phyloP scores from a whole-genome alignment of 1,284 basidiomycete genomes.

The Heterobasidion parviporum region DNA sequence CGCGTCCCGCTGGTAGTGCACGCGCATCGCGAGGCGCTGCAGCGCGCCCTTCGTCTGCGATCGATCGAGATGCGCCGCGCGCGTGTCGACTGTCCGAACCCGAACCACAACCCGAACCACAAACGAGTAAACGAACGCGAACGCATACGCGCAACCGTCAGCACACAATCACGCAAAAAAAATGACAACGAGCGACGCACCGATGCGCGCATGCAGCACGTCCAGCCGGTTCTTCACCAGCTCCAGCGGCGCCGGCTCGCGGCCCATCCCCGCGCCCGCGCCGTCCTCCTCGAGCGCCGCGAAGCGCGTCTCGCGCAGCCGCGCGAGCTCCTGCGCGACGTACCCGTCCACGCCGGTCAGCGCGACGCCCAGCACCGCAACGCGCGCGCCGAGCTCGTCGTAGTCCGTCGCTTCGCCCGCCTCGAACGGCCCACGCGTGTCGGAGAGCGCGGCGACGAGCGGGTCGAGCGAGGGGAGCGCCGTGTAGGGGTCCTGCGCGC shows the following conservation, averaged over 20 bases:
- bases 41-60: slow-evolving; percentile 59
- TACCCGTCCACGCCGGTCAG: slow-evolving; percentile 52
- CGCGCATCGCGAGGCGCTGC: slow-evolving; percentile 52
- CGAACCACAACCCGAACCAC: neutral
- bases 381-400: slow-evolving; percentile 47
- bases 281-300: neutral
- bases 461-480: slow-evolving; percentile 36
- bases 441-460: slow-evolving; percentile 26
- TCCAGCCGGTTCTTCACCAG: slow-evolving; percentile 39
- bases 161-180: neutral
- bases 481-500: slow-evolving; percentile 23
- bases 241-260: slow-evolving; percentile 31
- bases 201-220: slow-evolving; percentile 49
- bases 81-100: slow-evolving; percentile 47
- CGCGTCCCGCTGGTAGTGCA: slow-evolving; percentile 50
- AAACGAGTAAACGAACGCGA: neutral
- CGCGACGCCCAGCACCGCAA: slow-evolving; percentile 46
- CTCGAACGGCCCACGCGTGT: slow-evolving; percentile 6
- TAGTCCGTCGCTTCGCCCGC: slow-evolving; percentile 41
- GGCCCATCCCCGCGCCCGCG: slow-evolving; percentile 10
- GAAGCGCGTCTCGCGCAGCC: neutral
- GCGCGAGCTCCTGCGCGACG: slow-evolving; percentile 43
- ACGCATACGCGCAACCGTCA: no score
- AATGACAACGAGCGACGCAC: slow-evolving; percentile 30
- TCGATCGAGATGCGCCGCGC: slow-evolving; percentile 63